A percentile compares a stretch with the other conserved stretches of the same genome.
These are phyloP conservation scores for Dendrobium chrysotoxum DNA, from an alignment of 106 monocot species.

Conservation along the genomic window DNA sequence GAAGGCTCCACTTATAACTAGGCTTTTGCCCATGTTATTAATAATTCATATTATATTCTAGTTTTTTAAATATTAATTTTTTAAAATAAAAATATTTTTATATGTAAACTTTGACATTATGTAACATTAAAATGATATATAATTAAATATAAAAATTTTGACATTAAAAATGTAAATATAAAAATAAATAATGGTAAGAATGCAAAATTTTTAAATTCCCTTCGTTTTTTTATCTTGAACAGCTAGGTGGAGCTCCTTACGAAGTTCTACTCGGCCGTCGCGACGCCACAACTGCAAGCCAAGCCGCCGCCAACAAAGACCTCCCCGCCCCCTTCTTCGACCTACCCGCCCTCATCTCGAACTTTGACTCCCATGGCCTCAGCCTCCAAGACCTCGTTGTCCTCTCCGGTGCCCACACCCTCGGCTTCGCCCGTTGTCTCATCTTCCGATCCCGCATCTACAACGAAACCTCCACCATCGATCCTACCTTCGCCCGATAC, in stretches of 20 bases:
- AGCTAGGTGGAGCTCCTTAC: conserved; percentile 29
- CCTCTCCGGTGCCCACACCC: conserved; percentile 41
- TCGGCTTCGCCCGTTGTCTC: conserved; percentile 42
- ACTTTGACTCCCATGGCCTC: conserved; percentile 29
- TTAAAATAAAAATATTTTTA: too few species aligned
- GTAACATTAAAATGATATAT: too few species aligned
- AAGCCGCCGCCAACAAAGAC: conserved; percentile 18
- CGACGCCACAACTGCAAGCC: conserved; percentile 22
- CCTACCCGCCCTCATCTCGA: conserved; percentile 21
- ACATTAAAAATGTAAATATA: neutral
- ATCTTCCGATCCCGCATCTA: conserved; percentile 34
- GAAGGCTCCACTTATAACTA: too few species aligned
- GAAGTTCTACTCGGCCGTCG: conserved; percentile 26
- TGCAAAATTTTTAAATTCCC: too few species aligned
- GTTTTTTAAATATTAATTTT: too few species aligned
- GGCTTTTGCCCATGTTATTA: too few species aligned
- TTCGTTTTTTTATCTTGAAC: neutral
- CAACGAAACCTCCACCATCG: conserved; percentile 35
- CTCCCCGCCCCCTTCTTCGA: conserved; percentile 30
- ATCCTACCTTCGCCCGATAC: conserved; percentile 29
- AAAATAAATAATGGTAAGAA: neutral
- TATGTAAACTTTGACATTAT: too few species aligned
- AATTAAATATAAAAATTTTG: too few species aligned
- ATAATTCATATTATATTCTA: too few species aligned
- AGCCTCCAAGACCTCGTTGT: conserved; percentile 28